phyloP scores from a whole-genome alignment of 1,139 yeast species.

The Diutina neorugosa region DNA sequence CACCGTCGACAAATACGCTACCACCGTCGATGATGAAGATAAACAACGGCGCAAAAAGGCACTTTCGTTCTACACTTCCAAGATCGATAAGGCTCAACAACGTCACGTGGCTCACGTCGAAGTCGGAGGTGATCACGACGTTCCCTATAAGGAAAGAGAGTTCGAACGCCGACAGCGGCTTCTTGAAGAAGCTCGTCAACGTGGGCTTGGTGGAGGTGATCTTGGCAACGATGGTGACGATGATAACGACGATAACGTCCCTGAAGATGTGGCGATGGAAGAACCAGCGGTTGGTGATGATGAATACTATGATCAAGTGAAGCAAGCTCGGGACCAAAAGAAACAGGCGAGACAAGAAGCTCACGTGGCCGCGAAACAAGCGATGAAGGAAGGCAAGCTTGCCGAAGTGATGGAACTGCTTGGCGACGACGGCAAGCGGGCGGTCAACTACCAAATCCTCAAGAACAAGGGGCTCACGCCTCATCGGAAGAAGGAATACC shows the following conservation, averaged over 20 bases:
- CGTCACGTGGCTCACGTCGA: slow-evolving; percentile 37
- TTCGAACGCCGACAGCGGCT: slow-evolving; percentile 84
- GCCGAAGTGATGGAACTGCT: slow-evolving; percentile 54
- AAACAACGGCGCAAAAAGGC: slow-evolving; percentile 73
- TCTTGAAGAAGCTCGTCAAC: slow-evolving; percentile 74
- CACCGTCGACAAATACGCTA: slow-evolving; percentile 19
- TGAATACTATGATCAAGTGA: slow-evolving; percentile 40
- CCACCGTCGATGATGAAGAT: slow-evolving; percentile 70
- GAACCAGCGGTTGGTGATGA: slow-evolving; percentile 24
- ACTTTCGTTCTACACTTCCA: slow-evolving; percentile 90
- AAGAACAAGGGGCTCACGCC: slow-evolving; percentile 95
- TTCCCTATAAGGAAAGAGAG: slow-evolving; percentile 85
- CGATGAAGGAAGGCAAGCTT: slow-evolving; percentile 78
- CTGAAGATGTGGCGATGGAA: no score
- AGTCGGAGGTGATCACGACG: slow-evolving; percentile 74
- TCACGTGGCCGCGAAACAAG: slow-evolving; percentile 61
- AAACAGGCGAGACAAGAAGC: slow-evolving; percentile 48
- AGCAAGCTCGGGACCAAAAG: slow-evolving; percentile 32
- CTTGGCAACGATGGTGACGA: slow-evolving; percentile 46
- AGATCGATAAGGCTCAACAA: slow-evolving; percentile 72
- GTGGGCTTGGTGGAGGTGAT: slow-evolving; percentile 49
- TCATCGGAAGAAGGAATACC: slow-evolving; percentile 81
- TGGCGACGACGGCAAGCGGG: slow-evolving; percentile 84
- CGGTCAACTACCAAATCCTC: slow-evolving; percentile 83
- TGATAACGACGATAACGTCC: slow-evolving; percentile 33